Base-by-base conservation (phyloP, 805 yeast genomes). In the Metschnikowia kofuensis region DNA sequence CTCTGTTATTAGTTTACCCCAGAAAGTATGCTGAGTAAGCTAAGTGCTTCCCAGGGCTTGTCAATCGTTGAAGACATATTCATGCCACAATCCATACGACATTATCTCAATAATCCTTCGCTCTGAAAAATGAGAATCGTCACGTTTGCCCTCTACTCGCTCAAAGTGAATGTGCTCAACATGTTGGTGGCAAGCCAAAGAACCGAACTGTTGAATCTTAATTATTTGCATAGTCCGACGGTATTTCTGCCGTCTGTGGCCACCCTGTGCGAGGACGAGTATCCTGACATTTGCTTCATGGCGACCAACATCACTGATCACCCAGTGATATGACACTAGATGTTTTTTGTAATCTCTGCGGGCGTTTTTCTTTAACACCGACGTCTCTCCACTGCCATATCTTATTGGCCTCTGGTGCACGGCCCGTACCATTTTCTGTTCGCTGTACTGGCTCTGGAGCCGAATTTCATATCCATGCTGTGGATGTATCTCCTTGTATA, bases 81-180 rank as follows among this genome's bases (percentile, higher is more conserved):
- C 34, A 31, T 31, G 34, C 11, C 34, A 31, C 34, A 10, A 31
- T 10, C 34, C 34, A 31, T 13, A 11, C 2, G 21, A 16, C 38
- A 15, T 21, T 7, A 16, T 21, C 14, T 9, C 10, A 0, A 7
- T 12, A 13, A 7, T 14, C 26, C 2, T 3, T 13, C 26, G 12
- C 26, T 16, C 13, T 38, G 30, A 38, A 9, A 72, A 21, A 21
- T 72, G 77, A 67, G 67, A 53, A 52, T 70, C 37, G 49, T 70
- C 14, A 56, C 68, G 32, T 58, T 69, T 45, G 49, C 67, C 13
- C 50, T 73, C 42, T 72, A 72, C 50, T 54, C 67, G 37, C 57
- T 73, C 40, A 72, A 72, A 54, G 57, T 69, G 40, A 73, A 73
- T 49, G 48, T 72, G 35, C 58, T 73, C 40, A 71, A 64, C 42